A percentile compares a stretch with the other conserved stretches of the same genome.
These are phyloP conservation scores for Tylopilus sp. DNA, from an alignment of 1,284 basidiomycete species.

Conservation along the genomic window DNA sequence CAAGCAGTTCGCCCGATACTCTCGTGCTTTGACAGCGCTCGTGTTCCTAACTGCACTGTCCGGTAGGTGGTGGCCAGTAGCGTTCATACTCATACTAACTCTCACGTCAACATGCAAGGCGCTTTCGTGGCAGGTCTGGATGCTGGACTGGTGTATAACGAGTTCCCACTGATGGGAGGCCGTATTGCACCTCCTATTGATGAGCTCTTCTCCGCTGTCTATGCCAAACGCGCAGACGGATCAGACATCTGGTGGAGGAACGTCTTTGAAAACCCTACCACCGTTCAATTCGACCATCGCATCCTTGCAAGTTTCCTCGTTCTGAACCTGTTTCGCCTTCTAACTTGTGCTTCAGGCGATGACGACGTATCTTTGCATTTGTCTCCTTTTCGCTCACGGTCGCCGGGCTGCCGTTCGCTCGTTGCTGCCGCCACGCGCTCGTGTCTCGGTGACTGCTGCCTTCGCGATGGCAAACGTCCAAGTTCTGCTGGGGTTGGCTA, in stretches of 20 bases:
- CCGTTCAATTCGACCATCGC: constrained; percentile 96
- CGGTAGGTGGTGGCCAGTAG: constrained; percentile 43
- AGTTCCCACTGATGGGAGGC: constrained; percentile 97
- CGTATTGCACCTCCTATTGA: constrained; percentile 76
- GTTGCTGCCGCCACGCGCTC: constrained; percentile 65
- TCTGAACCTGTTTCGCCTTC: background rate
- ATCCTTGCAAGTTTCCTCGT: constrained; percentile 62
- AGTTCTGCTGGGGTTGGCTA: constrained; percentile 86
- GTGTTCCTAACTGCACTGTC: constrained; percentile 90
- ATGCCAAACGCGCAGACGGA: constrained; percentile 63
- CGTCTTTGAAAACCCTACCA: constrained; percentile 95
- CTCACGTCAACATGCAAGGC: constrained; percentile 46
- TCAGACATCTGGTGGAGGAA: constrained; percentile 89
- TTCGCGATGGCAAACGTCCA: constrained; percentile 86
- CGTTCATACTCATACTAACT: background rate
- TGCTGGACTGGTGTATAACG: constrained; percentile 95
- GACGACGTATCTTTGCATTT: constrained; percentile 74
- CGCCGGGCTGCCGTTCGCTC: constrained; percentile 52
- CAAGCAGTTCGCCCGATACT: constrained; percentile 55
- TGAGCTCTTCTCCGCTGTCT: constrained; percentile 81
- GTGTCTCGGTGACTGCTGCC: constrained; percentile 60
- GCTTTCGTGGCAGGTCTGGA: constrained; percentile 98
- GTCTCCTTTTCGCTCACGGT: constrained; percentile 59
- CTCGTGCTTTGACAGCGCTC: constrained; percentile 65
- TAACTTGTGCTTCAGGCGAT: constrained; percentile 54